Base-by-base conservation (phyloP, 1,139 yeast species). In the Yamadazyma trypodendri region DNA sequence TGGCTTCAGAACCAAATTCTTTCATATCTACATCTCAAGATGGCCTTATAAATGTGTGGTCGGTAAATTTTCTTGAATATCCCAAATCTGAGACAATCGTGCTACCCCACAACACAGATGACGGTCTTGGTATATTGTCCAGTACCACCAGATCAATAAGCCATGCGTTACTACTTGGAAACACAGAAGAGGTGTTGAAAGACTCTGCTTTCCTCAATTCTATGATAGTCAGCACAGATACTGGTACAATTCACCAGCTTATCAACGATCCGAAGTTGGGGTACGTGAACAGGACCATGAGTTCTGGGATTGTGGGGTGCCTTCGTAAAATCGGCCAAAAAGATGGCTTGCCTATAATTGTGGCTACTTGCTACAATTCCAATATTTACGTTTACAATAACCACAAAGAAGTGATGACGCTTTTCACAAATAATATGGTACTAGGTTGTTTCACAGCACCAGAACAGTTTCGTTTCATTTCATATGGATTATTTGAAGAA, bases 381-480 rank as follows among this genome's bases (percentile, higher is more conserved):
- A 38, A 36, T 20, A 41, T 48, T n/a, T 31, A 39, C 28, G 24
- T 48, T 8, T 47, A 32, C 31, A 43, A 45, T 32, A 31, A 18
- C 17, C 36, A 34, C 24, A 36, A 34, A 21, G 37, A 37, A 18
- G 24, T 43, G 3, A 14, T 40, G 16, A 32, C 4, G 16, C 52
- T 68, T 15, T 60, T 65, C 4, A 63, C 74, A 1, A 59, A 62
- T 8, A 69, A 72, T 32, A 58, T 69, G 11, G 68, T 77, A 0
- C 57, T 65, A 34, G 73, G 67, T 32, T 60, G 76, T 1, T 55
- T 61, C 4, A 63, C 72, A 58, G 56, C 72, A 31, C 82, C 81
- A 9, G 44, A 53, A 10, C 60, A 65, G 1, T 58, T 63, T 8
- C 73, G 79, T 35, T 76, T 80, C 49, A 74, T 75, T 1, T 58